A percentile compares a stretch with the other conserved stretches of the same genome.
These are phyloP conservation scores for Fusarium azukiicola DNA, from an alignment of 2,329 filamentous ascomycete genomes.

Conservation along the genomic window DNA sequence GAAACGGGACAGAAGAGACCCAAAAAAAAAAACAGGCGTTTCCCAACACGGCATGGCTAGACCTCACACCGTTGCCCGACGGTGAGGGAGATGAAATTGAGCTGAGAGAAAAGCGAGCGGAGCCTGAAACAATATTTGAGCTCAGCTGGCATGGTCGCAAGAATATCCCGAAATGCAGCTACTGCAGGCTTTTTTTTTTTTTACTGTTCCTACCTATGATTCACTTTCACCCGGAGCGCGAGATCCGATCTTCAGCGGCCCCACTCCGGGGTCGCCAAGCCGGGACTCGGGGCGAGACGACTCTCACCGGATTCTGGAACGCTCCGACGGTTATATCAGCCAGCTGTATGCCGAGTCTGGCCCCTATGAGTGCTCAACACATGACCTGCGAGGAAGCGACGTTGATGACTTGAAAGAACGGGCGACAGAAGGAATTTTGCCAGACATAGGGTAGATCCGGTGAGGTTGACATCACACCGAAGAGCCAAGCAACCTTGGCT, in stretches of 20 bases:
- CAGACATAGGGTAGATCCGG: background rate
- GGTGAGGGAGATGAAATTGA: conserved; percentile 7
- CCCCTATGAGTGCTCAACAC: background rate
- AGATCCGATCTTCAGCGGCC: conserved; percentile 30
- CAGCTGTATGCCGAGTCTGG: background rate
- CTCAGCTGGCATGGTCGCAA: conserved; percentile 4
- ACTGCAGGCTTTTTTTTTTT: background rate
- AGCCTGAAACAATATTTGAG: conserved; percentile 13
- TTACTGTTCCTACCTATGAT: no score
- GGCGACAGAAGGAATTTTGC: background rate
- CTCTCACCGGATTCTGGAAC: conserved; percentile 20
- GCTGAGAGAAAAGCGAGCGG: background rate
- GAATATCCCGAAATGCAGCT: conserved; percentile 20
- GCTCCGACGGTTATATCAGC: background rate
- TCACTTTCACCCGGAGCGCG: background rate
- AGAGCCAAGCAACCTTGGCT: background rate
- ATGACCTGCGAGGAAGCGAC: background rate
- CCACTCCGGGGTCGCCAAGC: conserved; percentile 19
- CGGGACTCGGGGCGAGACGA: background rate
- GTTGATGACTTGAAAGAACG: background rate
- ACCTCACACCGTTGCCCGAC: background rate
- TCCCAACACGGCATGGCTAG: background rate
- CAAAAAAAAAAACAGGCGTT: conserved; percentile 11
- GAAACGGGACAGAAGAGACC: background rate
- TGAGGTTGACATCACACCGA: background rate